Evolutionary conservation across 208 protist species (phyloP), one percentile per base, ranked within the genome.

Genomic region (Kentomonas sorsogonicus): DNA sequence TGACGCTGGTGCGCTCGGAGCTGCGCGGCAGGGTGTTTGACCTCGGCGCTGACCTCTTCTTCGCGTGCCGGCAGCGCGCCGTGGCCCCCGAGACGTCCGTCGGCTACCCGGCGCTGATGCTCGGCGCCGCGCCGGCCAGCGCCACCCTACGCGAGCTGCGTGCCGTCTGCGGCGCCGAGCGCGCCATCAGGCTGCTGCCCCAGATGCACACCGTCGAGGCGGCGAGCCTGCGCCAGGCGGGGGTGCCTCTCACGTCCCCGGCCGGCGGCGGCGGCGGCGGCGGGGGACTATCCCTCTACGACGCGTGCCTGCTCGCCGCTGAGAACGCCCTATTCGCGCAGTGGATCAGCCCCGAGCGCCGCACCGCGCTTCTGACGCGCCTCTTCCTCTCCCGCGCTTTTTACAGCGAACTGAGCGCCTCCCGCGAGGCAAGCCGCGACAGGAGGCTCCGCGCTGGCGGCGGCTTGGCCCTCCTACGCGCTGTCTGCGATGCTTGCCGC

Each of bases 21-120:
- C 33, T 52, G 9, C 66, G 63, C 30, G 60, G 55, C 10, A 16
- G 45, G n/a, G 69, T 86, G 23, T 44, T 45, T 15, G 80, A 92
- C 60, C 79, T 92, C 51, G 77, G 77, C 3, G 84, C 84, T 0
- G 84, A 92, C 43, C 56, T 92, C n/a, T 86, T 92, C 63, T 77
- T 92, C 39, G 70, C 80, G 2, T 92, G 84, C 64, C 38, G 25
- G 43, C 26, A 36, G 41, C 39, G 9, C 11, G 26, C 34, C 0
- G 41, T 50, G 41, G 41, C 33, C 3, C 23, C 41, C 1, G 44
- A 29, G 16, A 34, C 31, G 5, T 15, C 43, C 26, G 48, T 83
- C n/a, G 77, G 77, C 3, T 84, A 77, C 45, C 77, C 77, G 0
- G 41, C 66, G 11, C 40, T 69, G 7, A n/a, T 47, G 13, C 50